A percentile compares a stretch with the other conserved stretches of the same genome.
phyloP scores from a whole-genome alignment of 306 rosid genomes.

The Begonia fuchsioides region DNA sequence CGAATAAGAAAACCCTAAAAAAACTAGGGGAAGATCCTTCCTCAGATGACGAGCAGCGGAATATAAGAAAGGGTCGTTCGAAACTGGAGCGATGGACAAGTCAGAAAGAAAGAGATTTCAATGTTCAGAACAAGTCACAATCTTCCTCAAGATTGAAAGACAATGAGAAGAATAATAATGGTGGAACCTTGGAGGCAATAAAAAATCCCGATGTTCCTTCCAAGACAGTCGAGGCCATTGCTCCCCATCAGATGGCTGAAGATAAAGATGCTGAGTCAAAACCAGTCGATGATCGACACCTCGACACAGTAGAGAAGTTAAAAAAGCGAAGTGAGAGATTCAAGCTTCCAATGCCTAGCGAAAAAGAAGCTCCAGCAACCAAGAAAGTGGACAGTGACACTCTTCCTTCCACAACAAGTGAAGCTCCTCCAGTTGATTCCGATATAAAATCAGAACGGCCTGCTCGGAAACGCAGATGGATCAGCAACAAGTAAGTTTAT shows the following conservation, averaged over 20 bases:
- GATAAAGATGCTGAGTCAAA: slow-evolving; percentile 44
- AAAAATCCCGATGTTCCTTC: too few species aligned
- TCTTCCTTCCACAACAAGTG: slow-evolving; percentile 49
- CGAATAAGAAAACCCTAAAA: not conserved
- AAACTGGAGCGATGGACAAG: slow-evolving; percentile 99
- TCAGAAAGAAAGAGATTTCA: slow-evolving; percentile 70
- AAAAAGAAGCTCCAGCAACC: slow-evolving; percentile 45
- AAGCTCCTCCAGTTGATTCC: slow-evolving; percentile 44
- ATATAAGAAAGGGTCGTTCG: slow-evolving; percentile 68
- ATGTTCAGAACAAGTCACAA: slow-evolving; percentile 39
- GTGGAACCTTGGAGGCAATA: slow-evolving; percentile 32
- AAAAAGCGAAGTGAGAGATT: slow-evolving; percentile 97
- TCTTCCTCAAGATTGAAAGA: slow-evolving; percentile 44
- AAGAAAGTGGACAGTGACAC: slow-evolving; percentile 74
- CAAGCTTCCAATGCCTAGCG: slow-evolving; percentile 96
- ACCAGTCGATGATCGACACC: slow-evolving; percentile 50
- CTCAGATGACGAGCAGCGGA: slow-evolving; percentile 68
- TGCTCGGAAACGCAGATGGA: slow-evolving; percentile 92
- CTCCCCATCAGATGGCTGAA: slow-evolving; percentile 36
- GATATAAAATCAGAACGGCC: slow-evolving; percentile 90
- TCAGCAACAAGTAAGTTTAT: slow-evolving; percentile 44
- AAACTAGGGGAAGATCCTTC: slow-evolving; percentile 47
- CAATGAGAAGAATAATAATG: slow-evolving; percentile 31
- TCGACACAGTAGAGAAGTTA: slow-evolving; percentile 93
- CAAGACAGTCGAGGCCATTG: too few species aligned